Conservation (phyloP, 805 yeast genomes). For the Wickerhamomyces canadensis region DNA sequence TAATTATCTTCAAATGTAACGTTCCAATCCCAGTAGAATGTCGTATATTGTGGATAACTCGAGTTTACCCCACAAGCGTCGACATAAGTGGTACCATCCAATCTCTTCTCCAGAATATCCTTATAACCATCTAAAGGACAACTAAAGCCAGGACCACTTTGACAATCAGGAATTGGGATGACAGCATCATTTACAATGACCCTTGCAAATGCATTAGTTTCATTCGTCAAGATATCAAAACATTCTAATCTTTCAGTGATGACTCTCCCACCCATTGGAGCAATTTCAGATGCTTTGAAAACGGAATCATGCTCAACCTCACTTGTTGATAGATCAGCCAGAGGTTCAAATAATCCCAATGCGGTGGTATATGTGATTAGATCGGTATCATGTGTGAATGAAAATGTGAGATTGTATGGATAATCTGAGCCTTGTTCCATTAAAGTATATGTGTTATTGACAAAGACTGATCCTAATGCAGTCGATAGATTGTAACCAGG, state of each 20-base stretch:
- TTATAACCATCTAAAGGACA: slow-evolving; percentile 34
- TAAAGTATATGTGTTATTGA: slow-evolving; percentile 44
- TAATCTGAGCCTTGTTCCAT: slow-evolving; percentile 44
- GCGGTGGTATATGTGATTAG: slow-evolving; percentile 58
- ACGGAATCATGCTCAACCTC: slow-evolving; percentile 40
- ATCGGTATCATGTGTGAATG: slow-evolving; percentile 73
- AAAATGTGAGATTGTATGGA: slow-evolving; percentile 53
- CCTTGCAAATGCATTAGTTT: slow-evolving; percentile 36
- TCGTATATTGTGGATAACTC: slow-evolving; percentile 13
- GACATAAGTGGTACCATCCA: slow-evolving; percentile 25
- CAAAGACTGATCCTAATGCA: slow-evolving; percentile 57
- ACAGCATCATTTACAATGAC: slow-evolving; percentile 49
- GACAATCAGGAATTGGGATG: slow-evolving; percentile 42
- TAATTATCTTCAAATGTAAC: slow-evolving; percentile 17
- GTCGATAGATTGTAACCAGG: slow-evolving; percentile 55
- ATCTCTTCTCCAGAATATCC: slow-evolving; percentile 26
- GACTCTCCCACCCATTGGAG: slow-evolving; percentile 55
- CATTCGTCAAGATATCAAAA: slow-evolving; percentile 25
- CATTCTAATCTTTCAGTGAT: slow-evolving; percentile 46
- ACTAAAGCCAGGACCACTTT: slow-evolving; percentile 49
- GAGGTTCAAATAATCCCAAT: slow-evolving; percentile 43
- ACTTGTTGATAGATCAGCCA: slow-evolving; percentile 36
- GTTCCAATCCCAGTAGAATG: slow-evolving; percentile 21
- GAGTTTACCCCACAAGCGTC: slow-evolving; percentile 27
- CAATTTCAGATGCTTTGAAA: slow-evolving; percentile 43